Conservation (phyloP, 331 rosid species). For the Stylosanthes scabra region DNA sequence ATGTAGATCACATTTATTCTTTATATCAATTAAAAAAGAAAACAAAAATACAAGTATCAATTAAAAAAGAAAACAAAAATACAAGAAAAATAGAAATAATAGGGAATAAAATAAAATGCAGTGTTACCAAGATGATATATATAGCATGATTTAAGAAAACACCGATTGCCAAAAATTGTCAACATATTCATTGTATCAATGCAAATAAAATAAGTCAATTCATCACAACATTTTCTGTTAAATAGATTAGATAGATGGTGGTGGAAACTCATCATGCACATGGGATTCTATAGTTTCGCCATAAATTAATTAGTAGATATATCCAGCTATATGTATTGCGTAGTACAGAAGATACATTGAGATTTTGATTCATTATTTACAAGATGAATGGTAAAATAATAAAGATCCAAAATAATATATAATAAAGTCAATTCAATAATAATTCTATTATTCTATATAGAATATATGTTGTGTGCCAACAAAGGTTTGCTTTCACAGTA, state of each 20-base stretch:
- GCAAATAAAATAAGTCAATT: not conserved
- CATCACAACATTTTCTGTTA: not conserved
- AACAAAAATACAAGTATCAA: no score
- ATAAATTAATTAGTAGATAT: not conserved
- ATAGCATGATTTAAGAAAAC: not conserved
- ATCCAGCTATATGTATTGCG: not conserved
- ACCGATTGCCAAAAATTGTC: not conserved
- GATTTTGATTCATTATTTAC: not conserved
- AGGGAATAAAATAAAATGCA: not conserved
- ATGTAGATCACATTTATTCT: no score
- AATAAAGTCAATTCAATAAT: no score
- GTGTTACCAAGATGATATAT: not conserved
- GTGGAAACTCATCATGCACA: not conserved
- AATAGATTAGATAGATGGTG: not conserved
- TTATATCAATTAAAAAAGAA: no score
- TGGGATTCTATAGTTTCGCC: not conserved
- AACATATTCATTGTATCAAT: not conserved
- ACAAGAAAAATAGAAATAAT: not conserved
- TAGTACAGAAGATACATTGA: not conserved
- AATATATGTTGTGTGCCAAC: no score
- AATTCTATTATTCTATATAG: no score
- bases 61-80: no score
- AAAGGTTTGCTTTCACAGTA: no score
- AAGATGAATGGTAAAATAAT: not conserved
- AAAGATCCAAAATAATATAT: not conserved